Percentiles rank a stretch among this genome's conserved stretches.
phyloP scores from a whole-genome alignment of 2,329 filamentous ascomycete species.

The Neofusicoccum ribis region DNA sequence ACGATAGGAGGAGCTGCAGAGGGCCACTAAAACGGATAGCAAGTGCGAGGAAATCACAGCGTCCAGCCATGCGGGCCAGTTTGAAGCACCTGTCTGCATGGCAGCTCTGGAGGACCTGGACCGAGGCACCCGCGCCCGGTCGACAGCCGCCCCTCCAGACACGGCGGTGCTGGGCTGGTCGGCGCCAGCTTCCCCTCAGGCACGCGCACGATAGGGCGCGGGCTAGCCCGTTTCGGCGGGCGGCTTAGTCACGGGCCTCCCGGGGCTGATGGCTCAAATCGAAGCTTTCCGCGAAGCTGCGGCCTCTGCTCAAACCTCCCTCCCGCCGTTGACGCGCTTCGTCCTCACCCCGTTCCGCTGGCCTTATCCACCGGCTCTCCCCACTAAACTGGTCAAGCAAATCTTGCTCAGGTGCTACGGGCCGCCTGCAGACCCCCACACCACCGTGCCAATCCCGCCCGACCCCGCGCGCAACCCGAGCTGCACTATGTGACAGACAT shows the following conservation, averaged over 20 bases:
- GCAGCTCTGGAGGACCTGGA: no score
- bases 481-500: slow-evolving; percentile 13
- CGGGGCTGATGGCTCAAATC: slow-evolving; percentile 4
- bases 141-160: no score
- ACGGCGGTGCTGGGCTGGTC: no score
- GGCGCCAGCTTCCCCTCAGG: no score
- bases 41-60: no score
- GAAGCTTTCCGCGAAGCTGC: slow-evolving; percentile 10
- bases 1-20: neutral
- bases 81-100: no score
- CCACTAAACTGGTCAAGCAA: neutral
- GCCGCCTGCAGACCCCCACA: neutral
- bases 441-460: neutral
- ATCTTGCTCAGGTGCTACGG: neutral
- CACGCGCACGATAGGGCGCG: neutral
- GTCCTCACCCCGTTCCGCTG: neutral
- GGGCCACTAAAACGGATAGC: no score
- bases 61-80: no score
- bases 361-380: neutral
- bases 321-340: slow-evolving; percentile 11
- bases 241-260: no score
- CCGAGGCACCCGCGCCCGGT: no score
- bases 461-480: neutral
- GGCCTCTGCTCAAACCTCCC: slow-evolving; percentile 5
- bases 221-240: no score